These are phyloP conservation scores for Helminthosporium solani DNA, from an alignment of 2,329 filamentous ascomycete genomes.

Conservation along the genomic window DNA sequence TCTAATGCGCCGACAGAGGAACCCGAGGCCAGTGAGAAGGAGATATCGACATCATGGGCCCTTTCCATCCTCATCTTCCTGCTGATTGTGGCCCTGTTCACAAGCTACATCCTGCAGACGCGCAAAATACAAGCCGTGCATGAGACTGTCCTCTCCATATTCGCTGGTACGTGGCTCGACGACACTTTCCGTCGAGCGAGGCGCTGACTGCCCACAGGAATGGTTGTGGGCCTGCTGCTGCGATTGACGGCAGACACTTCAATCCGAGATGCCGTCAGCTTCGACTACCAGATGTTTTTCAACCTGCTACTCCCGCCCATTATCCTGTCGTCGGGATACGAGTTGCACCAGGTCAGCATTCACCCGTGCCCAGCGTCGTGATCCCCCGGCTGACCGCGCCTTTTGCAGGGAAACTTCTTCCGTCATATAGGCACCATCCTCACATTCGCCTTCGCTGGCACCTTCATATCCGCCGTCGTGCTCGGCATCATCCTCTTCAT, in stretches of 20 bases:
- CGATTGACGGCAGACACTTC: conserved; percentile 77
- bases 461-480: conserved; percentile 95
- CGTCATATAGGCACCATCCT: conserved; percentile 96
- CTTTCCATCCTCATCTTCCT: conserved; percentile 95
- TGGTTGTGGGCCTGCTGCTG: conserved; percentile 90
- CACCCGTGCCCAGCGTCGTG: too few relatives aligned
- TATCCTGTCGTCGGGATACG: conserved; percentile 94
- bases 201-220: conserved; percentile 60
- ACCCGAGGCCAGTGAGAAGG: conserved; percentile 83
- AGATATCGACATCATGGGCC: conserved; percentile 94
- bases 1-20: conserved; percentile 55
- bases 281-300: conserved; percentile 99
- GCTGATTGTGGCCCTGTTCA: conserved; percentile 91
- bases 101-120: conserved; percentile 94
- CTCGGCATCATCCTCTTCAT: conserved; percentile 85
- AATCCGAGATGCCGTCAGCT: conserved; percentile 88
- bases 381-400: too few relatives aligned
- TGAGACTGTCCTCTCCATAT: conserved; percentile 97
- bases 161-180: conserved; percentile 69
- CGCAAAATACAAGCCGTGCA: conserved; percentile 97
- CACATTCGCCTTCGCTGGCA: conserved; percentile 95
- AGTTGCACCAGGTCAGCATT: conserved; percentile 73
- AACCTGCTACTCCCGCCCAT: conserved; percentile 98
- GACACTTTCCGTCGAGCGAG: not conserved
- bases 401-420: conserved; percentile 84